Conservation (phyloP, 192 early-diverging fungal genomes). For the Chytriomyces confervae region DNA sequence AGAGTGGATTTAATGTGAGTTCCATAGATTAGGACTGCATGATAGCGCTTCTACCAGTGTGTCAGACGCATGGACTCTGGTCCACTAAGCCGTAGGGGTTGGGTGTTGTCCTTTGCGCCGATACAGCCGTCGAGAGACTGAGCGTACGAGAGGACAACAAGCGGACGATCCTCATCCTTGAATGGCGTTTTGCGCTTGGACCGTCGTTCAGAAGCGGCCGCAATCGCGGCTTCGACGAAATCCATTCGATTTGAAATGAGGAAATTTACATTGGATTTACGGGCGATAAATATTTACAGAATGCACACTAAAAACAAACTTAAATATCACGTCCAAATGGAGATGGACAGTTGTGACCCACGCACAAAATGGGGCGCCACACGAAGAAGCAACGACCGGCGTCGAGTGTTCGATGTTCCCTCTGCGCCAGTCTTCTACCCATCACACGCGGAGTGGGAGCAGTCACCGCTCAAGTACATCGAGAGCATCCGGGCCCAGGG, state of each 20-base stretch:
- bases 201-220: too few relatives aligned
- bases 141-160: slow-evolving; percentile 80
- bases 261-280: too few relatives aligned
- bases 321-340: too few relatives aligned
- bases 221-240: too few relatives aligned
- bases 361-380: slow-evolving; percentile 34
- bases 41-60: slow-evolving; percentile 50
- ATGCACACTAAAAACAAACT: too few relatives aligned
- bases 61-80: slow-evolving; percentile 63
- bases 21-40: not conserved
- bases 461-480: slow-evolving; percentile 83
- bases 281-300: too few relatives aligned
- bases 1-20: not conserved
- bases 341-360: too few relatives aligned
- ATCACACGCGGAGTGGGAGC: slow-evolving; percentile 77
- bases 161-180: slow-evolving; percentile 31
- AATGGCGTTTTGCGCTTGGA: too few relatives aligned
- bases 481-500: slow-evolving; percentile 76
- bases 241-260: too few relatives aligned
- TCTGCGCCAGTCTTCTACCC: slow-evolving; percentile 84
- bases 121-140: slow-evolving; percentile 86
- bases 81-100: slow-evolving; percentile 70
- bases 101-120: slow-evolving; percentile 44
- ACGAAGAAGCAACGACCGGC: slow-evolving; percentile 76
- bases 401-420: slow-evolving; percentile 68